Evolutionary conservation across 768 basidiomycete species (phyloP).

Genomic region (Leucogyrophana mollusca): DNA sequence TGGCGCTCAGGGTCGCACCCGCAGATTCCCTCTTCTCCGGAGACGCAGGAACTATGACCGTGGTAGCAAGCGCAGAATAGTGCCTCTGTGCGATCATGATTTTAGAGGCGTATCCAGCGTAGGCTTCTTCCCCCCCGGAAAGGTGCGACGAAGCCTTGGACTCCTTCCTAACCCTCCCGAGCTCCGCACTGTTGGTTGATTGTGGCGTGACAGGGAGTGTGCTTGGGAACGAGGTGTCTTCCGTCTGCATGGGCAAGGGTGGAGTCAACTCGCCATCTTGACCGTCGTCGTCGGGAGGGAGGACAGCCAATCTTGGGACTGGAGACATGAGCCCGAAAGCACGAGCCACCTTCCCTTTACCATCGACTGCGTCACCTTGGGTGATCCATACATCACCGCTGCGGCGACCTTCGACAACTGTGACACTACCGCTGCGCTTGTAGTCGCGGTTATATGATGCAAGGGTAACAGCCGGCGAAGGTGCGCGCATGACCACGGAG

Average conservation of each 20-base stretch:
- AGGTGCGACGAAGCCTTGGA: slow-evolving; percentile 57
- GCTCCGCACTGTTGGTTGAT: slow-evolving; percentile 56
- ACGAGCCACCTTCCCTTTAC: slow-evolving; percentile 58
- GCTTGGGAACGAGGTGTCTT: slow-evolving; percentile 43
- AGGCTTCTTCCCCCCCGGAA: slow-evolving; percentile 50
- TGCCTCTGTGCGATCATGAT: slow-evolving; percentile 76
- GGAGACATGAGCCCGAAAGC: slow-evolving; percentile 63
- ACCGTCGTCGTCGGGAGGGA: slow-evolving; percentile 47
- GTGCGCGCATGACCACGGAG: slow-evolving; percentile 38
- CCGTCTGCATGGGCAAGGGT: slow-evolving; percentile 60
- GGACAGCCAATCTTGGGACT: slow-evolving; percentile 65
- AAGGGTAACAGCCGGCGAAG: slow-evolving; percentile 40
- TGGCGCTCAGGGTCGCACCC: slow-evolving; percentile 18
- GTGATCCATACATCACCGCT: slow-evolving; percentile 75
- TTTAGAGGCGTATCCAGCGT: slow-evolving; percentile 46
- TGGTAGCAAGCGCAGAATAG: slow-evolving; percentile 69
- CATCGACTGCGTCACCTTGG: slow-evolving; percentile 71
- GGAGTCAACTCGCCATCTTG: slow-evolving; percentile 49
- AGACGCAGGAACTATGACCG: slow-evolving; percentile 53
- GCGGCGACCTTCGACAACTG: slow-evolving; percentile 67
- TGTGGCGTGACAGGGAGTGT: slow-evolving; percentile 51
- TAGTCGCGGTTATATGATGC: slow-evolving; percentile 35
- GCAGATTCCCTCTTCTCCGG: slow-evolving; percentile 34
- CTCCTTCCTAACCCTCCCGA: slow-evolving; percentile 49
- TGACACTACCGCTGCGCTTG: slow-evolving; percentile 61